These are phyloP conservation scores for Monosporozyma siamensis DNA, from an alignment of 805 yeast species.

Conservation along the genomic window DNA sequence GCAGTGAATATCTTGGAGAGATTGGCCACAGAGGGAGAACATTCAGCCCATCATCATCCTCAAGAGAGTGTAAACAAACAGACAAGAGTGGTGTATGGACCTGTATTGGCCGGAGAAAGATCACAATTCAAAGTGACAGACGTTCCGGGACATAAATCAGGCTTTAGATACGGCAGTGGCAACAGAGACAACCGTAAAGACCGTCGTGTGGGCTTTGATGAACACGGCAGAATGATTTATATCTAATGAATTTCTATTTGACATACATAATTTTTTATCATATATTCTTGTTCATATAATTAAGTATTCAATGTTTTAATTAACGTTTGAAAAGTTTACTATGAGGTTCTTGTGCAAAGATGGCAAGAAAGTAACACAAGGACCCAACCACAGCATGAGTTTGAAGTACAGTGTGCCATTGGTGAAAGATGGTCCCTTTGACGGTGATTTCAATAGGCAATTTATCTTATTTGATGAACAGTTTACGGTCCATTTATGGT, in stretches of 20 bases:
- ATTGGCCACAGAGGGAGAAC: slow-evolving; percentile 51
- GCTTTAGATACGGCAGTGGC: slow-evolving; percentile 85
- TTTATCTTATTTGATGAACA: slow-evolving; percentile 28
- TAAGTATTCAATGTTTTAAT: too few relatives aligned
- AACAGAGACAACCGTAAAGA: slow-evolving; percentile 82
- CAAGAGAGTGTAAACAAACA: slow-evolving; percentile 41
- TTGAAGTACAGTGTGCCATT: not conserved
- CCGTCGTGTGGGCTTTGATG: slow-evolving; percentile 63
- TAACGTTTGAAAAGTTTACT: too few relatives aligned
- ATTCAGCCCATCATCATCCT: slow-evolving; percentile 21
- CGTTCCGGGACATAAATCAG: slow-evolving; percentile 76
- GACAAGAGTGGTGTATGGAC: not conserved
- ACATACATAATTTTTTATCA: not conserved
- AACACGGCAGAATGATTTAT: slow-evolving; percentile 47
- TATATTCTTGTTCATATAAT: slow-evolving; percentile 1
- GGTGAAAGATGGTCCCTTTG: too few relatives aligned
- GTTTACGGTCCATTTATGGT: slow-evolving; percentile 10
- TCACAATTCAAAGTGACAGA: slow-evolving; percentile 63
- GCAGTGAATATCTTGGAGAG: slow-evolving; percentile 69
- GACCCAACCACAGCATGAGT: too few relatives aligned
- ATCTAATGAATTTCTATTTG: too few relatives aligned
- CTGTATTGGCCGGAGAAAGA: slow-evolving; percentile 48
- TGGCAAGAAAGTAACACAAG: not conserved
- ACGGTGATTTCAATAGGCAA: too few relatives aligned
- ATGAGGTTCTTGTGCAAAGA: too few relatives aligned